Base-by-base conservation (phyloP, 768 basidiomycete species). In the Rhodotorula toruloides region DNA sequence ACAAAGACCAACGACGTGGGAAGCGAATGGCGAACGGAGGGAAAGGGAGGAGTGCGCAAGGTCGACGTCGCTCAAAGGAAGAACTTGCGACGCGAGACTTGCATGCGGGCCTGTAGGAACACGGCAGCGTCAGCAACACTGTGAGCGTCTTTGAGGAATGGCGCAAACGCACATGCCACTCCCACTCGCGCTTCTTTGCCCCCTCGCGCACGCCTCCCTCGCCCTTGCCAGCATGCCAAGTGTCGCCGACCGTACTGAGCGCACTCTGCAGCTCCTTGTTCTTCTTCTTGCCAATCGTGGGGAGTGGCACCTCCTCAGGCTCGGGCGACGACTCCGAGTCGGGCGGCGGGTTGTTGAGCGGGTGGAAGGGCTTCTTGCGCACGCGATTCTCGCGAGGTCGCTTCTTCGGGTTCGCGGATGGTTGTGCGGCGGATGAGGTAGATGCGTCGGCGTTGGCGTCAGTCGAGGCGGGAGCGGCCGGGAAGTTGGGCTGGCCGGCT, bases 81-180 rank as follows among this genome's bases (percentile, higher is more conserved):
- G 61, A 96, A 96, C 22, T 90, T 94, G 74, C 85, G 82, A 77
- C 91, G 84, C 17, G 87, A 87, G 7, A 89, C 88, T 79, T 98
- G 91, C 76, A 97, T 81, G 79, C 92, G 88, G n/a, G 94, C 87
- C 93, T 96, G 75, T 19, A 37, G 13, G 39, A 29, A 54, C 39
- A 65, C 29, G 25, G 39, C 29, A 42, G 11, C 32, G 44, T 54
- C 57, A 63, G 50, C 63, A 7, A 48, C 46, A 21, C 11, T 46
- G 8, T 27, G n/a, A 47, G 50, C 52, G n/a, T 46, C 55, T n/a
- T 52, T 32, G 49, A 58, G 50, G 61, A 46, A 6, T n/a, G n/a
- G 7, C 79, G 22, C 6, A 14, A 21, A 56, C 84, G 40, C 59
- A 90, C 91, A 84, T 92, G 92, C 90, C 91, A 93, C 65, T 83